Evolutionary conservation across 129 eudicot species (phyloP), one percentile per base, ranked within the genome.

Genomic region (Helianthus tuberosus): DNA sequence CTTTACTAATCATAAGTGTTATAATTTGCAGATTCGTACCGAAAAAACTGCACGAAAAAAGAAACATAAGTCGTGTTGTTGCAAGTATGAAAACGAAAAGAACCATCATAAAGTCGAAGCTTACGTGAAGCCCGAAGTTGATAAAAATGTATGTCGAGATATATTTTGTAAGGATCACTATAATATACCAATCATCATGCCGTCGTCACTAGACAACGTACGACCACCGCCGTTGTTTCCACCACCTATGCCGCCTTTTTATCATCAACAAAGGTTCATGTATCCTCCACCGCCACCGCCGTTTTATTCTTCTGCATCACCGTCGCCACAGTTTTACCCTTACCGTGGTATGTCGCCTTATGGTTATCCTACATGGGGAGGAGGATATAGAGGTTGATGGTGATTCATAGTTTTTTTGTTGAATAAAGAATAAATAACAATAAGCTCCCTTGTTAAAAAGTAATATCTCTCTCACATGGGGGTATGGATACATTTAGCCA

Each of bases 81-180:
- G 46, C 29, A 23, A 43, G 11, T 13, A 13, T 8, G 27, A n/a
- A 59, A 58, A 27, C 13, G 41, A 59, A 25, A 58, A 43, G 60
- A 43, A 5, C 4, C 17, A 1, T 59, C 77, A 73, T 29, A 73
- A 73, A 73, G 7, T 5, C 2, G 69, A 61, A 32, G 49, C 50
- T 61, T 61, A 60, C 9, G 17, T 27, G 59, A 73, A 15, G 49
- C 16, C 77, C 5, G 36, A 61, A 73, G 69, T 73, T 48, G 69
- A 61, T 46, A 61, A 73, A 73, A 47, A 50, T 3, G 11, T 73
- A 27, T 73, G 77, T 47, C 38, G 77, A 0, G 69, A 73, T 47
- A 73, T 47, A 46, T 73, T 60, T 60, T 73, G 77, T 32, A 73
- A 36, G 27, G 52, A 9, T 61, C 77, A 72, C 5, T 46, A 6